These are phyloP conservation scores for Fraxinus ornus DNA, from an alignment of 305 asterid species.

Conservation along the genomic window DNA sequence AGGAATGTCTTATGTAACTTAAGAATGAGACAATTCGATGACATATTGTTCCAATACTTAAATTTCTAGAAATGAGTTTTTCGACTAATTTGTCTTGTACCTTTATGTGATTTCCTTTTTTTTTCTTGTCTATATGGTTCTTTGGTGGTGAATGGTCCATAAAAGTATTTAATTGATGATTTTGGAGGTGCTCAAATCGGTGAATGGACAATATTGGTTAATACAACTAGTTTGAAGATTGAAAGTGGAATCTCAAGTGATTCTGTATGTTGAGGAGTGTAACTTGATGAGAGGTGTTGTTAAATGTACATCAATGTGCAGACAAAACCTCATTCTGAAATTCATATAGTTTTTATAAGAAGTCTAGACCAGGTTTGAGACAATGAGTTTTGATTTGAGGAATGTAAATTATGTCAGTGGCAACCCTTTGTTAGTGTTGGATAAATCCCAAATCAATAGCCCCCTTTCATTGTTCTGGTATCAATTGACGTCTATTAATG, in stretches of 20 bases:
- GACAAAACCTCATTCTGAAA: not conserved
- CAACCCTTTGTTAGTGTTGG: not conserved
- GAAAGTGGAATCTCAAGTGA: not conserved
- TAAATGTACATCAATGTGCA: not conserved
- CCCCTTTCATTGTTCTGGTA: not conserved
- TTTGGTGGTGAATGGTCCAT: not conserved
- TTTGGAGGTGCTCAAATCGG: not conserved
- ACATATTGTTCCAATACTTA: not conserved
- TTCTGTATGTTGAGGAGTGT: not conserved
- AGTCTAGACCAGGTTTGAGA: not conserved
- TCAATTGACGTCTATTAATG: not conserved
- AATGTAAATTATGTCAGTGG: not conserved
- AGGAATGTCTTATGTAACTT: not conserved
- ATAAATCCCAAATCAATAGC: not conserved
- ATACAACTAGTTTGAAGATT: not conserved
- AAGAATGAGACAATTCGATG: not conserved
- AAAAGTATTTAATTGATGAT: not conserved
- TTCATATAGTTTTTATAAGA: not conserved
- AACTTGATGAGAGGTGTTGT: not conserved
- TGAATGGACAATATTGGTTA: no score
- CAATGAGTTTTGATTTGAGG: not conserved
- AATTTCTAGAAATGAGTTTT: not conserved
- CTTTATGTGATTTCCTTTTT: not conserved
- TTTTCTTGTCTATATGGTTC: not conserved
- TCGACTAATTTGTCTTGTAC: not conserved